phyloP scores from a whole-genome alignment of 1,139 yeast species.

The Candida frijolesensis region DNA sequence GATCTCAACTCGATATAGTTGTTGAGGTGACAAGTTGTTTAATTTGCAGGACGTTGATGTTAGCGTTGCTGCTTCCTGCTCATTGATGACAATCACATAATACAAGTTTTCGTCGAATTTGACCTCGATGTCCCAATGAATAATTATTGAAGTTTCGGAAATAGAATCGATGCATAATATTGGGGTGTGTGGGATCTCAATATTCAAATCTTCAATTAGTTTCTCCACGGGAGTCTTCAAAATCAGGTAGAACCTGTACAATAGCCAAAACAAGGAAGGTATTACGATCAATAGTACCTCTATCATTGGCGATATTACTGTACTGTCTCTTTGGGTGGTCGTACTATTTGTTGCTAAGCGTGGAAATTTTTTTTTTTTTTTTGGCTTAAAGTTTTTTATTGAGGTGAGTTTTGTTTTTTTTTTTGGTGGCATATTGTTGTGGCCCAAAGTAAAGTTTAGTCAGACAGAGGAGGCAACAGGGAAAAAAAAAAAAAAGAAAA shows the following conservation, averaged over 20 bases:
- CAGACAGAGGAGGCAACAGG: neutral
- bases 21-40: conserved; percentile 31
- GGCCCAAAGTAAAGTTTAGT: neutral
- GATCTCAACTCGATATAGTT: conserved; percentile 40
- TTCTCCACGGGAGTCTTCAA: conserved; percentile 41
- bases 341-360: neutral
- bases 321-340: conserved; percentile 1
- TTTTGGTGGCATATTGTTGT: neutral
- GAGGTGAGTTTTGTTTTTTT: neutral
- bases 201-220: conserved; percentile 37
- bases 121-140: conserved; percentile 47
- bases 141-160: conserved; percentile 29
- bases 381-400: neutral
- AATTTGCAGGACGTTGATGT: conserved; percentile 41
- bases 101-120: conserved; percentile 36
- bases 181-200: conserved; percentile 48
- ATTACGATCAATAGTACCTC: conserved; percentile 44
- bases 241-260: conserved; percentile 40
- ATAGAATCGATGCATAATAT: conserved; percentile 43
- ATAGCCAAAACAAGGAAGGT: conserved; percentile 46
- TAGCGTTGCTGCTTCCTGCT: conserved; percentile 41
- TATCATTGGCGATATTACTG: conserved; percentile 26
- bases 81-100: conserved; percentile 39
- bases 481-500: neutral
- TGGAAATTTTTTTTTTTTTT: neutral